phyloP scores from a whole-genome alignment of 75 land plant genomes.

The Pinus tabuliformis region DNA sequence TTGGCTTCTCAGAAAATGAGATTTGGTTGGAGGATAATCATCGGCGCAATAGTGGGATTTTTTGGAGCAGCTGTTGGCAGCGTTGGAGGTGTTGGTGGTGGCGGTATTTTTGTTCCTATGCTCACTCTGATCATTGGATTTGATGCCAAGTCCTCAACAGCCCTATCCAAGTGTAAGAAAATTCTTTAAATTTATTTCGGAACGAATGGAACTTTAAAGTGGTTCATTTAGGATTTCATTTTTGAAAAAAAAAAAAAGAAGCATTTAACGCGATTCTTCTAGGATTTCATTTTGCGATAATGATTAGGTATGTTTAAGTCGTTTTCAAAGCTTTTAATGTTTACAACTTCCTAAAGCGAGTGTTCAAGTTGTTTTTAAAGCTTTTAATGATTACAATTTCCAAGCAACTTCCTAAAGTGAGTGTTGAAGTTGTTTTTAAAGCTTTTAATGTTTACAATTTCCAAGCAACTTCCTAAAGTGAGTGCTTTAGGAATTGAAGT shows the following conservation, averaged over 20 bases:
- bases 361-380: no score
- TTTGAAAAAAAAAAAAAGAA: no score
- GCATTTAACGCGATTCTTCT: neutral
- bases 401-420: no score
- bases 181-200: neutral
- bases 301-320: neutral
- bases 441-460: no score
- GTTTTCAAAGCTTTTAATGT: neutral
- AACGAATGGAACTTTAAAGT: no score
- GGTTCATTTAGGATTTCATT: no score
- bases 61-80: slow-evolving; percentile 77
- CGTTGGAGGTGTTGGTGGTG: slow-evolving; percentile 91
- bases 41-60: slow-evolving; percentile 57
- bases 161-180: slow-evolving; percentile 81
- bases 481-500: no score
- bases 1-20: slow-evolving; percentile 28
- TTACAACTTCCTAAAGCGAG: no score
- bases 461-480: no score
- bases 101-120: slow-evolving; percentile 87
- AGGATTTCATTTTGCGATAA: neutral
- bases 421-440: no score
- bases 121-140: slow-evolving; percentile 70
- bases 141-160: slow-evolving; percentile 74
- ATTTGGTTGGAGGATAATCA: slow-evolving; percentile 62
- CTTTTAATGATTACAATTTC: no score